A percentile compares a stretch with the other conserved stretches of the same genome.
These are phyloP conservation scores for Phytophthora hybrid DNA, from an alignment of 352 stramenopile genomes.

Conservation along the genomic window DNA sequence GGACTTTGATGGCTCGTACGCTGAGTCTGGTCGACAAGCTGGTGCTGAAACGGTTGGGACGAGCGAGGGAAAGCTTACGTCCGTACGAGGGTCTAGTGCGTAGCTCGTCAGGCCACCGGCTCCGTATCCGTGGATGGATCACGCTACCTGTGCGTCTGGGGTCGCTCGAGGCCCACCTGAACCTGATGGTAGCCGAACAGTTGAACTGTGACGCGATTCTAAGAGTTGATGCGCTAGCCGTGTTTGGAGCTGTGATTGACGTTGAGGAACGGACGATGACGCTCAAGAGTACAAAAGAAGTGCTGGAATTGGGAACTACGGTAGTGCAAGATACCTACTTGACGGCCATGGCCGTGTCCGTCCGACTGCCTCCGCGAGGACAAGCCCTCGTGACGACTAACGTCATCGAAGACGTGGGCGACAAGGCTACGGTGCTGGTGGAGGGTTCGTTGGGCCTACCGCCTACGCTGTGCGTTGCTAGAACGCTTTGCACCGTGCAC, in stretches of 20 bases:
- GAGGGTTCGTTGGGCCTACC: background rate
- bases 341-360: background rate
- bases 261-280: background rate
- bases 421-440: background rate
- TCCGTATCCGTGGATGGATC: background rate
- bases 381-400: background rate
- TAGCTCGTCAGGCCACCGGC: background rate
- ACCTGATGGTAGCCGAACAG: background rate
- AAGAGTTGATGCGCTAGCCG: background rate
- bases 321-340: background rate
- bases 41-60: background rate
- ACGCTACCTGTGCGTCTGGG: background rate
- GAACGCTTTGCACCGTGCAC: no score
- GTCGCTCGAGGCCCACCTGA: background rate
- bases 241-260: conserved; percentile 1
- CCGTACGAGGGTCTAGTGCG: background rate
- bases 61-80: no score
- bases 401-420: background rate
- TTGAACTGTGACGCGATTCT: background rate
- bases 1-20: background rate
- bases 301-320: background rate
- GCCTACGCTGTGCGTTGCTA: no score
- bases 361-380: background rate
- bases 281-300: background rate
- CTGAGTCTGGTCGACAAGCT: background rate